Base-by-base conservation (phyloP, 1,284 basidiomycete species). In the Pseudozyma thailandica region DNA sequence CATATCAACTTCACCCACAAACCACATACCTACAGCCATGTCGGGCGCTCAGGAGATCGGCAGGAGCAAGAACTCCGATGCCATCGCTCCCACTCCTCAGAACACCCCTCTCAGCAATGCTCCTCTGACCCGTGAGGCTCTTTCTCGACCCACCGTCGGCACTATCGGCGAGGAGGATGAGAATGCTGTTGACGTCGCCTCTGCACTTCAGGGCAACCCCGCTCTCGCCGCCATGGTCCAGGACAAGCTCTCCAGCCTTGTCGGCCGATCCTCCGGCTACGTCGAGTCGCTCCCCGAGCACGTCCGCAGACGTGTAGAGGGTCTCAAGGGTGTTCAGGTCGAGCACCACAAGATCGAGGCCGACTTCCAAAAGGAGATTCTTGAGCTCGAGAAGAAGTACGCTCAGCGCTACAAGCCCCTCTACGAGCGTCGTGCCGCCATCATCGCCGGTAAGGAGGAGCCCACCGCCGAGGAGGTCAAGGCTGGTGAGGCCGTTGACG, bases 351-450 rank as follows among this genome's bases (percentile, higher is more conserved):
- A 94, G 83, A 88, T 98, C 57, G 93, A 97, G 84, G 91, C 91
- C 81, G 89, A 94, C 86, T 96, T 95, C 88, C 97, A 98, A 86
- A 89, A 90, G 82, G 95, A 98, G 85, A 93, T 94, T 81, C 88
- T 97, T 59, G 93, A 95, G 85, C 88, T 98, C 58, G 94, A 98
- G 87, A 94, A 94, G 87, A 96, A 96, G 92, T 98, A 94, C 85
- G 89, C 93, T 52, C 87, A 87, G 66, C 88, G 92, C 52, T 90
- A 91, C 85, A 88, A 88, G 78, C 94, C 95, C 47, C 85, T 96
- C 56, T 97, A 94, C 85, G 89, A 92, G 79, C 91, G 94, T 73
- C 89, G 94, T 72, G 86, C 88, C 45, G 90, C 88, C 58, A 92
- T 98, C 86, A 90, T 96, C 83, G 86, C 88, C 51, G 95, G 94